Percentiles rank a stretch among this genome's conserved stretches.
Evolutionary conservation across 345 rosid species (phyloP).

Genomic region (Eucalyptus curtisii): DNA sequence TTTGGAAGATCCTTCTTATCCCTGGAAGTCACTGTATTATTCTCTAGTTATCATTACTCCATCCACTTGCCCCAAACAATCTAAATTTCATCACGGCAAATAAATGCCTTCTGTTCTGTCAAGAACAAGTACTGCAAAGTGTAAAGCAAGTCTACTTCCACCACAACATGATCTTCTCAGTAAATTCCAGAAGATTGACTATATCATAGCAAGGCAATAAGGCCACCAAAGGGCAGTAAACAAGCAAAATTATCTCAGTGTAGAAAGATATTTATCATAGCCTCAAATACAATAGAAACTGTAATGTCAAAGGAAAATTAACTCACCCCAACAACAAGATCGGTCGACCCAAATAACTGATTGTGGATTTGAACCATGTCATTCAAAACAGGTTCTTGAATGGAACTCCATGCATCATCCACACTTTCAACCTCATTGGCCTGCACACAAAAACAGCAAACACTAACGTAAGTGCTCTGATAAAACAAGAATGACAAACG

Average conservation of each 20-base stretch:
- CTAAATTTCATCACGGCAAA: not conserved
- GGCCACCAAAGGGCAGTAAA: not conserved
- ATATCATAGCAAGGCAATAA: not conserved
- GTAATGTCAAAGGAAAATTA: not conserved
- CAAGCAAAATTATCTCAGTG: not conserved
- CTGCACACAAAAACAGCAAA: conserved; percentile 10
- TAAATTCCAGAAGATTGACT: not conserved
- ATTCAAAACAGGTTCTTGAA: conserved; percentile 39
- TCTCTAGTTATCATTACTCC: not conserved
- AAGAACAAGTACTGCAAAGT: not conserved
- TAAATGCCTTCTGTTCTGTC: not conserved
- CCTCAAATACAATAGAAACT: not conserved
- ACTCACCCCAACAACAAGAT: conserved; percentile 55
- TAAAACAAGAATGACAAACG: not conserved
- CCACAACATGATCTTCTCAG: not conserved
- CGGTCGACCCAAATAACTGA: conserved; percentile 64
- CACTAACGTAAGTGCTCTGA: not conserved
- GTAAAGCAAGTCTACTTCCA: not conserved
- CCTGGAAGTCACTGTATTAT: not conserved
- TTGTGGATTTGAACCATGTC: conserved; percentile 48
- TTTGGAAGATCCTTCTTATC: not conserved
- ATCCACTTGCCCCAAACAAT: not conserved
- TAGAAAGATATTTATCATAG: not conserved
- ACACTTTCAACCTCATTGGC: conserved; percentile 25
- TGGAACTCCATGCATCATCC: conserved; percentile 60